Percentiles rank a stretch among this genome's conserved stretches.
These are phyloP conservation scores for Ceraceosorus guamensis DNA, from an alignment of 1,284 basidiomycete genomes.

Conservation along the genomic window DNA sequence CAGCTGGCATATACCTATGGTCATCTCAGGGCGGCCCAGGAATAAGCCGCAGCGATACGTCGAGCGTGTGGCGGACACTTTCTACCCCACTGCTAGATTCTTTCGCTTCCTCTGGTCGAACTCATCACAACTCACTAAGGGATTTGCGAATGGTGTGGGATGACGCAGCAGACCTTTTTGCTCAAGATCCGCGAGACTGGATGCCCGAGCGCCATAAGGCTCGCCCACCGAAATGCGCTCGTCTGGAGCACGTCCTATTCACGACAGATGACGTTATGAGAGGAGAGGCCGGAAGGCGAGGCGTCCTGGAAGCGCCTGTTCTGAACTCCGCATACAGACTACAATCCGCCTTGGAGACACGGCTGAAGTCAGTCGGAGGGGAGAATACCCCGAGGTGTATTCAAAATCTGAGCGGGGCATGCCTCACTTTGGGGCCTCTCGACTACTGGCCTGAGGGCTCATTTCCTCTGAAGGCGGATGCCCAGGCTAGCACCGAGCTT, in stretches of 20 bases:
- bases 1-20: constrained; percentile 46
- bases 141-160: constrained; percentile 46
- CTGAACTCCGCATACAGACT: constrained; percentile 33
- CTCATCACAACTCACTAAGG: constrained; percentile 36
- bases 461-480: constrained; percentile 18
- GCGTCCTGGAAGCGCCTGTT: constrained; percentile 34
- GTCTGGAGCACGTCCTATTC: constrained; percentile 41
- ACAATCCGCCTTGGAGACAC: constrained; percentile 26
- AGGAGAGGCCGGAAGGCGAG: constrained; percentile 32
- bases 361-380: neutral
- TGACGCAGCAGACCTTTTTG: constrained; percentile 35
- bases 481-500: constrained; percentile 23
- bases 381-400: neutral
- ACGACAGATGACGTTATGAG: constrained; percentile 41
- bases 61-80: constrained; percentile 38
- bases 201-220: neutral
- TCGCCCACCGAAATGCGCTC: neutral
- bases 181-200: constrained; percentile 28
- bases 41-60: constrained; percentile 32
- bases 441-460: constrained; percentile 33
- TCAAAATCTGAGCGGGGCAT: constrained; percentile 5
- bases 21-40: constrained; percentile 40
- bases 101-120: constrained; percentile 31
- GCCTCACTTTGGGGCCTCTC: constrained; percentile 37
- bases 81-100: constrained; percentile 40